phyloP scores from a whole-genome alignment of 2,329 filamentous ascomycete genomes.

The Cytospora chrysosperma region DNA sequence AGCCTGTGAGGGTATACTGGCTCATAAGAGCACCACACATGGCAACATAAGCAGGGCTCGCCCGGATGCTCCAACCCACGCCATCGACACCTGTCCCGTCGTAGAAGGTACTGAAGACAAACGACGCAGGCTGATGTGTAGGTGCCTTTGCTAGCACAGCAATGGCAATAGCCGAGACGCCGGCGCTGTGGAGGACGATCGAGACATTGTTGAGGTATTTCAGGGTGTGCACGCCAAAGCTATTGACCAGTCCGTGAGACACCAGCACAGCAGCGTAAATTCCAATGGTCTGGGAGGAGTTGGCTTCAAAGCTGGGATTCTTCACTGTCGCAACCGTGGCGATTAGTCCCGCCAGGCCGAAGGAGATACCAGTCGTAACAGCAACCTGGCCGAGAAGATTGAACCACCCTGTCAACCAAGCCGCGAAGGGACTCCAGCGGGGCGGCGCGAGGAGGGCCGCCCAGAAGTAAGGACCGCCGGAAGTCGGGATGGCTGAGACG shows the following conservation, averaged over 20 bases:
- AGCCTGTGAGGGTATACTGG: slow-evolving; percentile 52
- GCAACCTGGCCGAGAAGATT: slow-evolving; percentile 42
- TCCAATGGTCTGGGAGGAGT: slow-evolving; percentile 51
- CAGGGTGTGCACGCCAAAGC: slow-evolving; percentile 56
- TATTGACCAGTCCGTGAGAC: slow-evolving; percentile 51
- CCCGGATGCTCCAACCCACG: slow-evolving; percentile 52
- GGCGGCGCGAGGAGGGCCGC: slow-evolving; percentile 54
- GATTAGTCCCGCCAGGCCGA: slow-evolving; percentile 40
- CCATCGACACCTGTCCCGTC: slow-evolving; percentile 50
- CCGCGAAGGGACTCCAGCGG: slow-evolving; percentile 38
- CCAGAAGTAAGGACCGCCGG: slow-evolving; percentile 62
- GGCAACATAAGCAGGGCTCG: slow-evolving; percentile 54
- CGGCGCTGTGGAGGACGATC: slow-evolving; percentile 54
- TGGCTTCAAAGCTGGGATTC: slow-evolving; percentile 38
- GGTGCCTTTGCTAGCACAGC: slow-evolving; percentile 58
- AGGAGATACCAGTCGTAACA: slow-evolving; percentile 43
- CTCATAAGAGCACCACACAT: slow-evolving; percentile 52
- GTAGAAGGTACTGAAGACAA: slow-evolving; percentile 53
- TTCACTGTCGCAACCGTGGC: slow-evolving; percentile 39
- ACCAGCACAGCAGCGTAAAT: slow-evolving; percentile 58
- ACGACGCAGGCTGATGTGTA: slow-evolving; percentile 52
- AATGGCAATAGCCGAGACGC: slow-evolving; percentile 52
- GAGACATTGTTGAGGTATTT: slow-evolving; percentile 57
- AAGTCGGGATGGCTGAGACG: slow-evolving; percentile 57
- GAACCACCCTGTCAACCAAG: slow-evolving; percentile 44